Percentiles rank a stretch among this genome's conserved stretches.
Conservation (phyloP, 208 protist species). For the Trypanosoma boissoni region DNA sequence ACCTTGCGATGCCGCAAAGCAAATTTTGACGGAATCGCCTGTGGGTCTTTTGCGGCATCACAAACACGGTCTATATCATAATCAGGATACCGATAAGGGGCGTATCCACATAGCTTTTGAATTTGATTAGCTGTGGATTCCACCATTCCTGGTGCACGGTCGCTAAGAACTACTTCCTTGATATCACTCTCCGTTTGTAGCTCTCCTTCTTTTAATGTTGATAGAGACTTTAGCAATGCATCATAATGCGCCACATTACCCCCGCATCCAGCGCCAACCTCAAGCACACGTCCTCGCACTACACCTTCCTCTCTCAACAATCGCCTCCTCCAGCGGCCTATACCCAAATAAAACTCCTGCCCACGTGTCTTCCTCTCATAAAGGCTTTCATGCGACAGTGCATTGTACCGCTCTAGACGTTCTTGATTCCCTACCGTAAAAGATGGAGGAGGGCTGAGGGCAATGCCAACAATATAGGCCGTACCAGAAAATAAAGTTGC, state of each 20-base stretch:
- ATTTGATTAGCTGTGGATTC: slow-evolving; percentile 51
- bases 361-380: slow-evolving; percentile 83
- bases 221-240: background rate
- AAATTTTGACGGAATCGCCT: slow-evolving; percentile 4
- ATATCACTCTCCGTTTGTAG: background rate
- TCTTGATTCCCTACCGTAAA: slow-evolving; percentile 77
- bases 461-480: slow-evolving; percentile 63
- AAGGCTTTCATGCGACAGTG: slow-evolving; percentile 47
- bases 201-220: background rate
- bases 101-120: slow-evolving; percentile 57
- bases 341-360: slow-evolving; percentile 82
- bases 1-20: slow-evolving; percentile 40
- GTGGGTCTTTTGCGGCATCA: slow-evolving; percentile 24
- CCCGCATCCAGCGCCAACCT: slow-evolving; percentile 83
- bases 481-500: slow-evolving; percentile 65
- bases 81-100: slow-evolving; percentile 74
- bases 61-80: slow-evolving; percentile 56
- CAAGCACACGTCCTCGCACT: slow-evolving; percentile 65
- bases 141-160: slow-evolving; percentile 75
- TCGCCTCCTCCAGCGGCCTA: slow-evolving; percentile 67
- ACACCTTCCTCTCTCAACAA: slow-evolving; percentile 68
- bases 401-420: slow-evolving; percentile 68
- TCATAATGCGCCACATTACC: slow-evolving; percentile 67
- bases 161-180: slow-evolving; percentile 74
- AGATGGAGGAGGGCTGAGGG: slow-evolving; percentile 55